Evolutionary conservation across 352 stramenopile genomes (phyloP), one percentile per base, ranked within the genome.

Genomic region (Globisporangium ultimum): DNA sequence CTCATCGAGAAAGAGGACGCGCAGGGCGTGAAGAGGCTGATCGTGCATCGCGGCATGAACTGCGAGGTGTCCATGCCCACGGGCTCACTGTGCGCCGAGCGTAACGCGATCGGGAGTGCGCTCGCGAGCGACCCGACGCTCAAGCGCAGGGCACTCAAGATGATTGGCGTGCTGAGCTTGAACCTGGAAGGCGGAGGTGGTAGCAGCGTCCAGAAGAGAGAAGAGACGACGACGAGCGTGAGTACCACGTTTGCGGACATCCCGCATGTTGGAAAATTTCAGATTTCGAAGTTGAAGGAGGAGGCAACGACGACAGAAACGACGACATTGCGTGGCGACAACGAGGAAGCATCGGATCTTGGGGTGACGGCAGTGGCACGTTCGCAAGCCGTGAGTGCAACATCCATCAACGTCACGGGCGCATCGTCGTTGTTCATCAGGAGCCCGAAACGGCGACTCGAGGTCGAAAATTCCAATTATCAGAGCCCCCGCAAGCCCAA

Each of bases 21-120:
- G 3, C 56, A 70, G 8, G 70, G 68, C 5, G 64, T 74, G 32
- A 80, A 87, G 59, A 71, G 58, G 7, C 64, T 91, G 10, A 68
- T 91, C 24, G 74, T 98, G 46, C 97, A 98, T 60, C 86, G 97
- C 56, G 97, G 97, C 36, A 99, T 98, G 68, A 99, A 99, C 78
- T 98, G 98, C 80, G 97, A 99, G 72, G 96, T 99, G 38, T 97
- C 84, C 21, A 98, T 98, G 93, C 91, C 91, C n/a, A 98, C 91
- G 28, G 88, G 96, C 2, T 98, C 90, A 41, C 83, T 99, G 15
- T 99, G 96, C 72, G 92, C 97, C 3, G 97, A 99, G 76, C 84
- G 97, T 18, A 99, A 99, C 62, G 97, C 97, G 1, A 99, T 99
- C 69, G 97, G 97, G 51, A 98, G 89, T 50, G 97, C 97, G 3